Evolutionary conservation across 371 early-diverging fungal genomes (phyloP).

Genomic region (Dichotomocladium elegans): DNA sequence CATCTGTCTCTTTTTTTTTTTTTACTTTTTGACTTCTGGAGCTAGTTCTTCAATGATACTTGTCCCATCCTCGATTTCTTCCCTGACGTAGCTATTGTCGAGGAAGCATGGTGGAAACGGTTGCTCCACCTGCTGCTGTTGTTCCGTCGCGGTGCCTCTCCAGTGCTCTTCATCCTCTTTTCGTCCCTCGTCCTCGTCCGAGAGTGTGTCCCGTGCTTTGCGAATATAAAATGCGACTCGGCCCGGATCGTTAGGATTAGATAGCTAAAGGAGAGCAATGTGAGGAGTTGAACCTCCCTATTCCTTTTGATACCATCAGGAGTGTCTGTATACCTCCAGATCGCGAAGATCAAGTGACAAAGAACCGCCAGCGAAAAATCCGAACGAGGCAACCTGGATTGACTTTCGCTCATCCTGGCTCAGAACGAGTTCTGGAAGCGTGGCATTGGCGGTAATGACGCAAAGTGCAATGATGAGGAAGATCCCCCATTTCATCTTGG

Average conservation of each 20-base stretch:
- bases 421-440: constrained; percentile 31
- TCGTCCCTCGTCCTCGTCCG: constrained; percentile 6
- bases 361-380: constrained; percentile 45
- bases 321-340: constrained; percentile 28
- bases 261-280: too few relatives aligned
- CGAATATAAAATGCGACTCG: constrained; percentile 34
- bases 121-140: too few relatives aligned
- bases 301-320: neutral
- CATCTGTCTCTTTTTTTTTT: neutral
- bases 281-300: neutral
- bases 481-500: too few relatives aligned
- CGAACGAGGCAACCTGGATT: constrained; percentile 45
- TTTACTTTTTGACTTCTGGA: too few relatives aligned
- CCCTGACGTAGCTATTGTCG: constrained; percentile 22
- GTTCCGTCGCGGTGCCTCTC: neutral
- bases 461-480: too few relatives aligned
- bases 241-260: constrained; percentile 15
- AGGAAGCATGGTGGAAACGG: constrained; percentile 23
- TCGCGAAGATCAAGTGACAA: constrained; percentile 33
- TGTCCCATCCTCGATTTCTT: constrained; percentile 29
- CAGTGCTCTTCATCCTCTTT: constrained; percentile 1
- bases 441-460: neutral
- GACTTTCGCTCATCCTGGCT: constrained; percentile 37
- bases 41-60: constrained; percentile 17
- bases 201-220: constrained; percentile 15